These are phyloP conservation scores for Xerophyta viscosa DNA, from an alignment of 106 monocot genomes.

Conservation along the genomic window DNA sequence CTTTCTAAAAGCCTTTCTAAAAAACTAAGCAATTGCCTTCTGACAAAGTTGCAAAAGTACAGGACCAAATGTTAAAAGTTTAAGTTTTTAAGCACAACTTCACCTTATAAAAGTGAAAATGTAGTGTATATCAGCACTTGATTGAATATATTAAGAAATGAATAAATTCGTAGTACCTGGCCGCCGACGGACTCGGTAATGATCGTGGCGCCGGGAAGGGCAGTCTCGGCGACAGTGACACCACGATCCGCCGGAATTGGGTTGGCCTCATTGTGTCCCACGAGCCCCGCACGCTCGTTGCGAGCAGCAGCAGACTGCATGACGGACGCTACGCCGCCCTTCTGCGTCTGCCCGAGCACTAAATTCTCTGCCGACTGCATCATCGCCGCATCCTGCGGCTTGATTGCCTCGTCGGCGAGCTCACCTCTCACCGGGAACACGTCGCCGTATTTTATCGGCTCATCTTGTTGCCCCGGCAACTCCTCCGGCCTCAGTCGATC, in stretches of 20 bases:
- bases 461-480: constrained; percentile 3
- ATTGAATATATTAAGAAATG: too few relatives aligned
- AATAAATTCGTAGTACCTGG: too few relatives aligned
- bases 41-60: too few relatives aligned
- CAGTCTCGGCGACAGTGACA: constrained; percentile 17
- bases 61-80: too few relatives aligned
- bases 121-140: too few relatives aligned
- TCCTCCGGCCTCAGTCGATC: too few relatives aligned
- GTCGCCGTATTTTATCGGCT: constrained; percentile 54
- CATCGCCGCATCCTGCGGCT: constrained; percentile 46
- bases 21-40: too few relatives aligned
- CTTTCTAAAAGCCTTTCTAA: too few relatives aligned
- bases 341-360: constrained; percentile 36
- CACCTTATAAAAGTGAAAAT: too few relatives aligned
- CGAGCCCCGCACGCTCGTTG: constrained; percentile 39
- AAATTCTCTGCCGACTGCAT: constrained; percentile 58
- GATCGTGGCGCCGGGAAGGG: constrained; percentile 6
- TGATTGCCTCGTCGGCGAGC: constrained; percentile 40
- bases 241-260: constrained; percentile 16
- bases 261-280: not conserved
- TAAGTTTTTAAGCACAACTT: too few relatives aligned
- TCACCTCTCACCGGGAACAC: constrained; percentile 51
- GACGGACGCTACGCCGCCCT: constrained; percentile 46
- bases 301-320: constrained; percentile 53
- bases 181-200: constrained; percentile 12